Percentiles rank a stretch among this genome's conserved stretches.
Conservation (phyloP, 2,329 filamentous ascomycete species). For the Allantophomopsis lycopodina region DNA sequence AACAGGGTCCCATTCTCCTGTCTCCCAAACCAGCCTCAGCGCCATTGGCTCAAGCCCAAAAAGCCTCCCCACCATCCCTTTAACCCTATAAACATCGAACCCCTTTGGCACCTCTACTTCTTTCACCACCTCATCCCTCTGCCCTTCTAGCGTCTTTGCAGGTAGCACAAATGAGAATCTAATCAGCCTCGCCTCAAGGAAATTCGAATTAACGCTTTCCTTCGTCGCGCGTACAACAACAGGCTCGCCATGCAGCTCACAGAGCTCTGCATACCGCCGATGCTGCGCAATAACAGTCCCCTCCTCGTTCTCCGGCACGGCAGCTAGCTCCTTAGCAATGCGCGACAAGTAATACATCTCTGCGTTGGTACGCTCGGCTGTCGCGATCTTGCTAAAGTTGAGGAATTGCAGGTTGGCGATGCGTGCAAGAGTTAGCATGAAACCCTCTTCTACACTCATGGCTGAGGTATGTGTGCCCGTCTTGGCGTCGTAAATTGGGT, state of each 20-base stretch:
- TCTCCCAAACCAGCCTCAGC: conserved; percentile 70
- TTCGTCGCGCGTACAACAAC: conserved; percentile 35
- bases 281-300: conserved; percentile 46
- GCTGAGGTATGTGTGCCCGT: conserved; percentile 23
- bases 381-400: conserved; percentile 60
- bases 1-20: conserved; percentile 78
- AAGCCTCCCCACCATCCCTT: conserved; percentile 62
- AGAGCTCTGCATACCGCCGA: conserved; percentile 61
- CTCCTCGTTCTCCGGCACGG: conserved; percentile 37
- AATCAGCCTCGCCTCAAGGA: conserved; percentile 67
- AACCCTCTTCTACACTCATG: conserved; percentile 60
- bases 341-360: conserved; percentile 87
- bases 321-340: conserved; percentile 62
- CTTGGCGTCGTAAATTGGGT: conserved; percentile 56
- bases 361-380: conserved; percentile 68
- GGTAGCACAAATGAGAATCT: conserved; percentile 38
- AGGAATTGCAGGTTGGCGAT: conserved; percentile 53
- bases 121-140: conserved; percentile 8
- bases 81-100: conserved; percentile 69
- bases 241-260: conserved; percentile 62
- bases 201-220: conserved; percentile 55
- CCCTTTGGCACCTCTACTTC: conserved; percentile 50
- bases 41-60: conserved; percentile 51
- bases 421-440: conserved; percentile 77
- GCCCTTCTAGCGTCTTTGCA: conserved; percentile 4